A percentile compares a stretch with the other conserved stretches of the same genome.
These are phyloP conservation scores for Diaporthe sp. DNA, from an alignment of 2,329 filamentous ascomycete species.

Conservation along the genomic window DNA sequence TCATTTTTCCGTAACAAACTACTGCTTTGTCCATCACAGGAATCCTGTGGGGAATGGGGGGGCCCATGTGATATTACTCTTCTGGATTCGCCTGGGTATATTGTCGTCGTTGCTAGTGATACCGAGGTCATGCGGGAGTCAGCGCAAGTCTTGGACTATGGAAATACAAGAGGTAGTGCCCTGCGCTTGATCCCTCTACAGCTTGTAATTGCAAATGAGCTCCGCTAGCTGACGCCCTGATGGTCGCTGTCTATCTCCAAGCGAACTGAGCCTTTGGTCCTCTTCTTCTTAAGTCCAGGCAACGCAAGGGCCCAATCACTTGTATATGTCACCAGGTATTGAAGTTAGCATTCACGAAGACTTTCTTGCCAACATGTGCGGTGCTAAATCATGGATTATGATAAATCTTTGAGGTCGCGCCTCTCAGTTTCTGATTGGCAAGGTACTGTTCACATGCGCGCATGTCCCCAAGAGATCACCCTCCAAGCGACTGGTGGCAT, in stretches of 20 bases:
- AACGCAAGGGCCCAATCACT: neutral
- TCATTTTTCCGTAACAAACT: neutral
- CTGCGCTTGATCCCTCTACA: neutral
- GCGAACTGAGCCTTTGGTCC: neutral
- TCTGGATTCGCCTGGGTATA: neutral
- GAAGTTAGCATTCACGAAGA: neutral
- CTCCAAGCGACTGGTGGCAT: slow-evolving; percentile 40
- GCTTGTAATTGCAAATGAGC: neutral
- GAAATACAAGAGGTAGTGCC: neutral
- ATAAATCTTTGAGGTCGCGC: no score
- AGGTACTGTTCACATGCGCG: slow-evolving; percentile 37
- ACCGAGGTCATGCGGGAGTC: neutral
- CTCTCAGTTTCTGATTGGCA: slow-evolving; percentile 35
- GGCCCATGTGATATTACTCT: no score
- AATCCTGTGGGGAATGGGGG: no score
- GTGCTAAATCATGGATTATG: neutral
- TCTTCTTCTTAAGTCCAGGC: neutral
- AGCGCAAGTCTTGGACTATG: neutral
- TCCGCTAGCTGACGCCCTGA: neutral
- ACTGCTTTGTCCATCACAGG: neutral
- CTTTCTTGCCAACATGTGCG: neutral
- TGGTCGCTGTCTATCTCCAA: neutral
- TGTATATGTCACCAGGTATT: neutral
- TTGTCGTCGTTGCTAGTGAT: neutral
- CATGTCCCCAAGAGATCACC: slow-evolving; percentile 36